Evolutionary conservation across 495 filamentous ascomycete genomes (phyloP), one percentile per base, ranked within the genome.

Genomic region (Aspergillus bertholletiae): DNA sequence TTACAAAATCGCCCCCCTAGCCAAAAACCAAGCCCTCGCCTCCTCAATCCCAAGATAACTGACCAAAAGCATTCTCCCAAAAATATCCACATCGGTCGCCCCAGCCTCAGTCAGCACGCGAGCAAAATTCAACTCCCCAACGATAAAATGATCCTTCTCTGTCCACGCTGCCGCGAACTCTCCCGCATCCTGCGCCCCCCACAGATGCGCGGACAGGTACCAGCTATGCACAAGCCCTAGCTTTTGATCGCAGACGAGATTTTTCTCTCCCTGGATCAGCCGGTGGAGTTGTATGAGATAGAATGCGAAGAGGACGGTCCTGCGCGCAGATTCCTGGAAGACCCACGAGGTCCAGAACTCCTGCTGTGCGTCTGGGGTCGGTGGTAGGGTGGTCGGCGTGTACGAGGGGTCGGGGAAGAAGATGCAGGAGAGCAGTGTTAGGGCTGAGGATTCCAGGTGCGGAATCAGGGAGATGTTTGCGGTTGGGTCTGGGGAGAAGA

Each of bases 401-500:
- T 6, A 46, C 32, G 2, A 46, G 6, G 60, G 44, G 2, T 55
- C 44, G 5, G 70, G 64, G 26, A 68, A 49, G 26, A 65, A 46
- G 8, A 66, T 51, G 32, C n/a, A 56, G 2, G 22, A 34, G 28
- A 60, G 46, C 23, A 65, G 60, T 5, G 54, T 41, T 2, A 65
- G 13, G 3, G 68, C 62, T 0, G 64, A 53, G 17, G 56, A 55
- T 48, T 66, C 59, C 73, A 62, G 17, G 80, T 76, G 17, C 74
- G 59, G 18, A 59, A 44, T 49, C 82, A 80, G 18, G 79, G 75
- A 21, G 74, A 59, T 2, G 71, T 67, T 7, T 75, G 72, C 43
- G 74, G 71, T 28, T 75, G 70, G 45, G 58, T 83, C 77, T 24
- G 77, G 79, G 58, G 84, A 81, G 56, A 83, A 83, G 17, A 87